phyloP scores from a whole-genome alignment of 2,329 filamentous ascomycete species.

The Clonostachys rhizophaga region DNA sequence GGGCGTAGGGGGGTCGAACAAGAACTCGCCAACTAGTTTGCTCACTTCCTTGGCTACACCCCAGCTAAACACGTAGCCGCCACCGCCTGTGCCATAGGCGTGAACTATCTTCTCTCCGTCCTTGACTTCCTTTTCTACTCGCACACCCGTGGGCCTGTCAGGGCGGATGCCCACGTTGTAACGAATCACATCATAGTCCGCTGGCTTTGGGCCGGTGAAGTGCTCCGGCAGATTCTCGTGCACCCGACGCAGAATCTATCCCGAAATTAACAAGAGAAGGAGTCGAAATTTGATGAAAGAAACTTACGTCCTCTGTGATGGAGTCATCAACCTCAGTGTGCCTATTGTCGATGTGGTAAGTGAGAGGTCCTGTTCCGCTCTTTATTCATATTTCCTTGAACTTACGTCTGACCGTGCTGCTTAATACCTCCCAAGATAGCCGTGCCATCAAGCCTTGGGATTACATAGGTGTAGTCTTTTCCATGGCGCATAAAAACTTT shows the following conservation, averaged over 20 bases:
- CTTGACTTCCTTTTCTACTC: background rate
- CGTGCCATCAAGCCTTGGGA: slow-evolving; percentile 9
- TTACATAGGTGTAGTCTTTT: slow-evolving; percentile 7
- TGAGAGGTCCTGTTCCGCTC: no score
- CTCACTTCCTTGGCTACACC: background rate
- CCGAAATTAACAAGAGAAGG: background rate
- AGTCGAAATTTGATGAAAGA: background rate
- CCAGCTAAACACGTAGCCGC: slow-evolving; percentile 1
- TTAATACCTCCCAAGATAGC: slow-evolving; percentile 9
- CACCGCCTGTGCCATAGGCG: slow-evolving; percentile 1
- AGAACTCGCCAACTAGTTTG: no score
- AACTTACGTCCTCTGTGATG: background rate
- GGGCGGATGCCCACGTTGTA: slow-evolving; percentile 1
- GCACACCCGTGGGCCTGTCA: background rate
- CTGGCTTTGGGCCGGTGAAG: background rate
- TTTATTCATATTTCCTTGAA: no score
- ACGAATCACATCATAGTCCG: background rate
- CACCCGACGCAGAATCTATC: slow-evolving; percentile 4
- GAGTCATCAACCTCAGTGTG: slow-evolving; percentile 3
- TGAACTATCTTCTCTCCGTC: slow-evolving; percentile 1
- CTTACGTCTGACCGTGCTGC: slow-evolving; percentile 1
- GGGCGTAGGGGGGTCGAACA: no score
- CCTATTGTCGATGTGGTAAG: no score
- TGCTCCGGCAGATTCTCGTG: slow-evolving; percentile 4
- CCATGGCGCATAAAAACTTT: slow-evolving; percentile 5